Base-by-base conservation (phyloP, 2,329 filamentous ascomycete genomes). In the Apiospora aurea region DNA sequence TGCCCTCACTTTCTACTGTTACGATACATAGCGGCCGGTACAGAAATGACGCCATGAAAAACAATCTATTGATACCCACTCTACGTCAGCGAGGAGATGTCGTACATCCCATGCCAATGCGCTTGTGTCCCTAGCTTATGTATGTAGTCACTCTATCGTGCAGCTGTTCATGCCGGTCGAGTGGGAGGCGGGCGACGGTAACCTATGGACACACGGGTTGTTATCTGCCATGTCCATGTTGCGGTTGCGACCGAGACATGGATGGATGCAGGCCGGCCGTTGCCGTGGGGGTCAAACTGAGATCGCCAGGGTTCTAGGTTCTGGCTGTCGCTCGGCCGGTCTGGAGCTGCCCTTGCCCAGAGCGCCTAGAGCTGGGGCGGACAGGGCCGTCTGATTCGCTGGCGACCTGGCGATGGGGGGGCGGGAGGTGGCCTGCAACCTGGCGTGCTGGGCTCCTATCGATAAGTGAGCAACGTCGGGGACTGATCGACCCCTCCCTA, bases 211-310 rank as follows among this genome's bases (percentile, higher is more conserved):
- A 8, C 8, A 57, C 26, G 13, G 4, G 18, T 6, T 26, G 26
- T 26, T n/a, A 11, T 18, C 46, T 61, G 53, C 18, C 53, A 61
- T 61, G 29, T 34, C 8, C 53, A 61, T 61, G 53, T 34, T 34
- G 29, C 53, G 34, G 53, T 34, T 34, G 29, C 53, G 34, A 21
- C 53, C 29, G 53, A 61, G 53, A 64, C 57, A 64, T 64, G 57
- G 57, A 57, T 57, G 34, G 57, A 57, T 57, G 34, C 34, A 6
- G 49, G 47, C 51, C 34, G 26, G 26, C 26, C 51, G 24, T 53
- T 5, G 53, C 29, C 53, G 57, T 64, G 57, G 57, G 57, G 57
- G 57, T 64, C 57, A 64, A 64, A 61, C 34, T 11, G 57, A 64
- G 57, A 64, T 64, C 57, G 41, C 41, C 57, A 64, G 34, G 57